phyloP scores from a whole-genome alignment of 2,329 filamentous ascomycete species.

The Xenoacremonium recifei region DNA sequence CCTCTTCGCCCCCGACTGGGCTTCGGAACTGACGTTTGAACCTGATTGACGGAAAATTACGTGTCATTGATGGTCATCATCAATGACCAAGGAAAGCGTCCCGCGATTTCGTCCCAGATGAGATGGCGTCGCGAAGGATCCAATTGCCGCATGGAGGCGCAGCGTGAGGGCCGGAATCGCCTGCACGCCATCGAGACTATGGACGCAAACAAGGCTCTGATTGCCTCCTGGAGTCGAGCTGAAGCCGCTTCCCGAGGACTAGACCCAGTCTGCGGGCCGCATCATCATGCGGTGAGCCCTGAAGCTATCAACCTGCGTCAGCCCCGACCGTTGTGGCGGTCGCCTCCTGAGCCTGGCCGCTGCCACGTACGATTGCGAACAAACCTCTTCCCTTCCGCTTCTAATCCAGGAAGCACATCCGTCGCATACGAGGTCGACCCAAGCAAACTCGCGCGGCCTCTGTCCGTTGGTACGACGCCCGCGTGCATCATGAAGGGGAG shows the following conservation, averaged over 20 bases:
- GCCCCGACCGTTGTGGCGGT: conserved; percentile 1
- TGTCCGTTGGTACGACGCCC: conserved; percentile 16
- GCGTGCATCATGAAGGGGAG: conserved; percentile 13
- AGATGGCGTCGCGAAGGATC: too few species aligned
- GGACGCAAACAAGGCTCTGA: not conserved
- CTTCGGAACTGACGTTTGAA: too few species aligned
- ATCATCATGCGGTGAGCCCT: not conserved
- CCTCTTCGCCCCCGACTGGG: too few species aligned
- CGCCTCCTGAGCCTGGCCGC: too few species aligned
- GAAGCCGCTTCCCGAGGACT: not conserved
- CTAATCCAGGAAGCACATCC: not conserved
- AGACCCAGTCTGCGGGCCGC: not conserved
- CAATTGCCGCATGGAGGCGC: too few species aligned
- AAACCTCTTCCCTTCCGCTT: too few species aligned
- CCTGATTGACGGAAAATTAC: too few species aligned
- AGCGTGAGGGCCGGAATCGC: not conserved
- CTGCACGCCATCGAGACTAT: not conserved
- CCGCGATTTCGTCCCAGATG: too few species aligned
- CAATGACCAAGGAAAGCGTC: too few species aligned
- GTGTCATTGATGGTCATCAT: too few species aligned
- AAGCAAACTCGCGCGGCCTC: conserved; percentile 1
- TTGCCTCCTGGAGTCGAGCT: not conserved
- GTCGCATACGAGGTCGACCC: not conserved
- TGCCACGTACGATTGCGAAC: too few species aligned
- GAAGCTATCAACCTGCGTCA: not conserved